phyloP scores from a whole-genome alignment of 1,284 basidiomycete genomes.

The Moesziomyces antarcticus region DNA sequence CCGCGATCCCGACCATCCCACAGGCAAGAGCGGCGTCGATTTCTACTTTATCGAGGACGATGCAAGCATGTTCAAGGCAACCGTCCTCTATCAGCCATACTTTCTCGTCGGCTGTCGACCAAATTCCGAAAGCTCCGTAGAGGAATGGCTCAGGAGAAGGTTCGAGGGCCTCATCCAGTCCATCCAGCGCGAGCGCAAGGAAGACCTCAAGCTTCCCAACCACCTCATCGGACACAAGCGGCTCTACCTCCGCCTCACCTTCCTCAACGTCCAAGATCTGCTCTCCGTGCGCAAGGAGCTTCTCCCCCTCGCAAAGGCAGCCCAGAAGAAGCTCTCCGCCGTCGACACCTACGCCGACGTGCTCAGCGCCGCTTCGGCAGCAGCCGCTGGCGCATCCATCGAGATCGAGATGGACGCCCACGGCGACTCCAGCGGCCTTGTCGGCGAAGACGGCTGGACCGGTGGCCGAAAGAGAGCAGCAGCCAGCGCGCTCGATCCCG shows the following conservation, averaged over 20 bases:
- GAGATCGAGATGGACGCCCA: conserved; percentile 53
- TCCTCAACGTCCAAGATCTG: conserved; percentile 92
- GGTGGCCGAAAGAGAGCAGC: conserved; percentile 35
- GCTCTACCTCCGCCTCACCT: conserved; percentile 87
- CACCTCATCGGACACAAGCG: conserved; percentile 92
- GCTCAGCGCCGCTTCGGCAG: conserved; percentile 72
- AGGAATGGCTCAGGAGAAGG: conserved; percentile 94
- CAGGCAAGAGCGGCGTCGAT: conserved; percentile 79
- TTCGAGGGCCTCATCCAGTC: conserved; percentile 84
- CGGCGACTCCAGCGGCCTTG: conserved; percentile 59
- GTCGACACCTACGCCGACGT: conserved; percentile 98
- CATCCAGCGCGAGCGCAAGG: conserved; percentile 84
- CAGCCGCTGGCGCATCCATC: conserved; percentile 34
- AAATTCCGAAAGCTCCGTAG: conserved; percentile 88
- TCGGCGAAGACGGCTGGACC: conserved; percentile 57
- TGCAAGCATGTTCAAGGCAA: conserved; percentile 94
- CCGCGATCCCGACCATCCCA: conserved; percentile 73
- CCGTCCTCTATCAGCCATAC: conserved; percentile 92
- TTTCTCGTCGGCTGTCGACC: conserved; percentile 85
- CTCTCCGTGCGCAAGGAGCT: conserved; percentile 87
- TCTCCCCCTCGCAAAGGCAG: conserved; percentile 86
- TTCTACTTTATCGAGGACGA: conserved; percentile 99
- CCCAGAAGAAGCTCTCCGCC: conserved; percentile 91
- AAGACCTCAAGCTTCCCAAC: conserved; percentile 94
- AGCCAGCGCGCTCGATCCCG: conserved; percentile 75